phyloP scores from a whole-genome alignment of 164 flowering plant species.

The Paratinospora sagittata region DNA sequence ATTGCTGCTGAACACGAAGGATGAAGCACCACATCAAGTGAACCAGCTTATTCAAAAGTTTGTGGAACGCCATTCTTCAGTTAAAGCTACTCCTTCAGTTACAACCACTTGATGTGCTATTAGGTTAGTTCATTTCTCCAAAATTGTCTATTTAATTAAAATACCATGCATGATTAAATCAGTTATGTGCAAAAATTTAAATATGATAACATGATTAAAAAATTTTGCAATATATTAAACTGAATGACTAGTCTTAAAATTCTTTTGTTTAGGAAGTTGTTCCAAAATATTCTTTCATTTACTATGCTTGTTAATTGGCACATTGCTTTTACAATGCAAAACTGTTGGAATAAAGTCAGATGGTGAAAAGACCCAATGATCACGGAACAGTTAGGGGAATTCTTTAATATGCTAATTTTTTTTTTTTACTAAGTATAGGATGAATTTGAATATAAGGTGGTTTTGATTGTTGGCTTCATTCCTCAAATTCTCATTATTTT shows the following conservation, averaged over 20 bases:
- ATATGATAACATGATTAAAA: no score
- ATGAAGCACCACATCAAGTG: constrained; percentile 90
- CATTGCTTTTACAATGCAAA: background rate
- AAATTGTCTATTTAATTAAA: background rate
- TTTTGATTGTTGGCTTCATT: no score
- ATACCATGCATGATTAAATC: background rate
- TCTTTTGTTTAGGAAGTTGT: background rate
- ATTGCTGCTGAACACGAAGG: constrained; percentile 34
- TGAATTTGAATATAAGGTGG: no score
- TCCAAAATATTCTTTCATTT: background rate
- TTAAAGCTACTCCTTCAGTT: constrained; percentile 12
- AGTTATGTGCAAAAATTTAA: no score
- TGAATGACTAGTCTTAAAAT: background rate
- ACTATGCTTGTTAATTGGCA: background rate
- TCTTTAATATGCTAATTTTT: no score
- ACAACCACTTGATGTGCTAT: constrained; percentile 13
- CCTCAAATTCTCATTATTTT: no score
- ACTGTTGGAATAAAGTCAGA: no score
- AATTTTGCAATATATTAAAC: no score
- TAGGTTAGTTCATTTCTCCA: background rate
- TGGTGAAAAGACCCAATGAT: no score
- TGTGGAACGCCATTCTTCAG: constrained; percentile 56
- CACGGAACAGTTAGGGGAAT: no score
- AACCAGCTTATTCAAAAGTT: constrained; percentile 79
- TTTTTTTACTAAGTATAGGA: no score